phyloP scores from a whole-genome alignment of 2,329 filamentous ascomycete genomes.

The Tolypocladium cylindrosporum region DNA sequence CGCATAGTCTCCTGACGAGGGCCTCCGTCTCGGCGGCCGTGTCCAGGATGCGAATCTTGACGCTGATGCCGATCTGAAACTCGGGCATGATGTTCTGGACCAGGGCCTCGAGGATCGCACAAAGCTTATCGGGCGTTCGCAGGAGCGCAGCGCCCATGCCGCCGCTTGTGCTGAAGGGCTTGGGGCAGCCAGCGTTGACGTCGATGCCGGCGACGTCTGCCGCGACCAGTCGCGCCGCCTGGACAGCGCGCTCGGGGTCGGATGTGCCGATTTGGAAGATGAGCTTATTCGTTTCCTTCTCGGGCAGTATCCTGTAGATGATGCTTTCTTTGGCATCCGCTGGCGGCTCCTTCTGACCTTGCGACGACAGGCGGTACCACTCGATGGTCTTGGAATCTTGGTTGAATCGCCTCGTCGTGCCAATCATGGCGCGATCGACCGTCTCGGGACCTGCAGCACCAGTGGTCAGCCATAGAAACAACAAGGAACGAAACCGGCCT shows the following conservation, averaged over 20 bases:
- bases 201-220: constrained; percentile 88
- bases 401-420: constrained; percentile 70
- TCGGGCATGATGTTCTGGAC: constrained; percentile 68
- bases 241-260: constrained; percentile 70
- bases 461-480: not conserved
- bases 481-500: not conserved
- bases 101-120: constrained; percentile 71
- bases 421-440: constrained; percentile 85
- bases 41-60: constrained; percentile 87
- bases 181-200: constrained; percentile 96
- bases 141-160: constrained; percentile 95
- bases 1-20: constrained; percentile 68
- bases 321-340: constrained; percentile 51
- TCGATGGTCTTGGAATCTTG: constrained; percentile 70
- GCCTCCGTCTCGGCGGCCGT: constrained; percentile 64
- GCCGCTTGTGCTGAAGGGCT: constrained; percentile 85
- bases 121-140: constrained; percentile 72
- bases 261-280: constrained; percentile 92
- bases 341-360: constrained; percentile 49
- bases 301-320: constrained; percentile 77
- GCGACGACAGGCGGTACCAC: constrained; percentile 68
- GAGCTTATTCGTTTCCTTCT: constrained; percentile 60
- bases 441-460: constrained; percentile 67
- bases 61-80: constrained; percentile 85
- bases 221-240: constrained; percentile 76